Percentiles rank a stretch among this genome's conserved stretches.
Evolutionary conservation across 441 rosid species (phyloP).

Genomic region (Francoa sonchifolia): DNA sequence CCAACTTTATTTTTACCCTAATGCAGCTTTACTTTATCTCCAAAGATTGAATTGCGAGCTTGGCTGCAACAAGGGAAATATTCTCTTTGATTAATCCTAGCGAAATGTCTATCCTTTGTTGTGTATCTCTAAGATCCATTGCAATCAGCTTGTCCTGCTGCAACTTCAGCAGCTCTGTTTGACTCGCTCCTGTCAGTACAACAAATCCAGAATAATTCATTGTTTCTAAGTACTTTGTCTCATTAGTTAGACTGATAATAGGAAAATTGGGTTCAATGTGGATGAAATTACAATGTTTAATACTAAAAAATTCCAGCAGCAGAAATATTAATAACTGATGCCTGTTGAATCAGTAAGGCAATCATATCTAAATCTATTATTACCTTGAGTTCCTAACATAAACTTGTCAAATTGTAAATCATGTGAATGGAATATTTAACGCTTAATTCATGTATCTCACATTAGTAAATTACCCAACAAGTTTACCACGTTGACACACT

Average conservation of each 20-base stretch:
- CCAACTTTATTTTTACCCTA: too few species aligned
- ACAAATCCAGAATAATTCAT: constrained; percentile 3
- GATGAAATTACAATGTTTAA: too few species aligned
- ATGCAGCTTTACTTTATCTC: constrained; percentile 27
- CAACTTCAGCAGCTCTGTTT: constrained; percentile 46
- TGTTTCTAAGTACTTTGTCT: too few species aligned
- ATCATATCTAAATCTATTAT: too few species aligned
- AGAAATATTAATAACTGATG: too few species aligned
- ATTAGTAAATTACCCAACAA: too few species aligned
- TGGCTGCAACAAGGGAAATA: constrained; percentile 54
- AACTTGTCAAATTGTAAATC: neutral
- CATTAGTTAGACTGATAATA: too few species aligned
- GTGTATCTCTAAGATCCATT: constrained; percentile 51
- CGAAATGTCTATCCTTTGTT: constrained; percentile 42
- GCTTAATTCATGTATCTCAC: too few species aligned
- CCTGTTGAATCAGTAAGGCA: too few species aligned
- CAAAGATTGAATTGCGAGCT: constrained; percentile 66
- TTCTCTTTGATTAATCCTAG: constrained; percentile 36
- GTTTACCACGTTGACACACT: too few species aligned
- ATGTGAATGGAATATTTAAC: neutral
- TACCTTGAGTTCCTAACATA: neutral
- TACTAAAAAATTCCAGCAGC: too few species aligned
- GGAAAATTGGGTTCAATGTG: too few species aligned
- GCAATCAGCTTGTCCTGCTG: constrained; percentile 46
- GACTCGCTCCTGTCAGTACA: constrained; percentile 33